Base-by-base conservation (phyloP, 352 stramenopile species). In the Phytopythium mirpurense region DNA sequence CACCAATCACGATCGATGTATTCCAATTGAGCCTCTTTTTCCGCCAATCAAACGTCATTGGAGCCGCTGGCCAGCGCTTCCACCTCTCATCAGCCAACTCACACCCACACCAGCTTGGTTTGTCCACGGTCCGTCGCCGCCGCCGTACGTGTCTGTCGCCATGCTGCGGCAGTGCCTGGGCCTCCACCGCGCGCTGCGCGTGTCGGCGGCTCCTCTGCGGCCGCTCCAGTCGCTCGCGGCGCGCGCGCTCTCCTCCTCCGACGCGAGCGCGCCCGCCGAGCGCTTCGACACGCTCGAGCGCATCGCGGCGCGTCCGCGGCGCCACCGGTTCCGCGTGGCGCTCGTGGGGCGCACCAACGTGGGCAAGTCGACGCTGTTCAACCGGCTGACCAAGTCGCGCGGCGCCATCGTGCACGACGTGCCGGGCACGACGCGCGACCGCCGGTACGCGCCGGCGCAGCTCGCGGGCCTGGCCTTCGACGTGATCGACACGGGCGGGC, bases 351-450 rank as follows among this genome's bases (percentile, higher is more conserved):
- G 83, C 44, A 90, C 83, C 21, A 93, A 93, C 62, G 80, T 93
- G 37, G 83, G 83, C 53, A 93, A 93, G 61, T 90, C 80, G 41
- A 93, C 83, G 62, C 78, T 93, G 26, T 93, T 86, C 69, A 93
- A 93, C 62, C 74, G 83, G 21, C 56, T 93, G 48, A 93, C 83
- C 51, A 89, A 88, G 63, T 78, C 80, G 19, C 76, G 82, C 23
- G 61, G 68, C 0, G 82, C 82, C 9, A 93, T 93, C 56, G 82
- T 93, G n/a, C 82, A 93, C 62, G 83, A 93, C 48, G 82, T 93
- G 1, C 78, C 82, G 0, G 82, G 82, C 11, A 93, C 82, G 10
- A 93, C 83, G 11, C 80, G 83, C 21, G 83, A 93, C 52, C 79
- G 83, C 2, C 78, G 83, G 37, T 91, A 89, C 60, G 77, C 75